These are phyloP conservation scores for Solanum sejunctum DNA, from an alignment of 257 asterid genomes.

Conservation along the genomic window DNA sequence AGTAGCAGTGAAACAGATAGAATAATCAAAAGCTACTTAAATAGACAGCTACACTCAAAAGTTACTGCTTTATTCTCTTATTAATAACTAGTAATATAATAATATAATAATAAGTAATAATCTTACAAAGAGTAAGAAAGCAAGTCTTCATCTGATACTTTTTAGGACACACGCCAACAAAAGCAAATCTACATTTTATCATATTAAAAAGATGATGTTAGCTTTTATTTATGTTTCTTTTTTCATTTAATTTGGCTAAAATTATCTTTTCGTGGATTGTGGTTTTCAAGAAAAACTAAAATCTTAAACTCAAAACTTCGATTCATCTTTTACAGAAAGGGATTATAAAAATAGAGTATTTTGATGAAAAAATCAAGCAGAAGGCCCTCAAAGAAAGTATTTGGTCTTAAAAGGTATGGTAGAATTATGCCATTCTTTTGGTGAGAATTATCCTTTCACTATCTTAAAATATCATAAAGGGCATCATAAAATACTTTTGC, in stretches of 20 bases:
- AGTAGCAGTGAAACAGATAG: too few species aligned
- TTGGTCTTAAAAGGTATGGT: constrained; percentile 10
- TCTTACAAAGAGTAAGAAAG: neutral
- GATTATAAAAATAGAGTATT: constrained; percentile 9
- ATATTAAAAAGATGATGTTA: neutral
- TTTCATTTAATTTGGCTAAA: neutral
- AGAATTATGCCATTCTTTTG: too few species aligned
- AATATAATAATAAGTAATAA: neutral
- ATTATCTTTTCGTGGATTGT: neutral
- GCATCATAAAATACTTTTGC: too few species aligned
- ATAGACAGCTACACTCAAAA: fast-evolving
- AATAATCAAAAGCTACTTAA: too few species aligned
- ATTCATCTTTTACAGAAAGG: constrained; percentile 12
- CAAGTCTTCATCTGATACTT: neutral
- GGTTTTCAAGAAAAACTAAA: neutral
- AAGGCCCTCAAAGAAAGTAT: constrained; percentile 12
- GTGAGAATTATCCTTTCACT: too few species aligned
- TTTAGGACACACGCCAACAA: neutral
- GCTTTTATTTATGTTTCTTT: neutral
- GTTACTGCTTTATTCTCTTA: too few species aligned
- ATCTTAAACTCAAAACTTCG: neutral
- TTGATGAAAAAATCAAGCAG: constrained; percentile 12
- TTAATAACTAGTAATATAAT: too few species aligned
- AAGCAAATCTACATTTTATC: neutral
- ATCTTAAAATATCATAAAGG: too few species aligned